Percentiles rank a stretch among this genome's conserved stretches.
phyloP scores from a whole-genome alignment of 306 rosid genomes.

The Elaeagnus macrophylla region DNA sequence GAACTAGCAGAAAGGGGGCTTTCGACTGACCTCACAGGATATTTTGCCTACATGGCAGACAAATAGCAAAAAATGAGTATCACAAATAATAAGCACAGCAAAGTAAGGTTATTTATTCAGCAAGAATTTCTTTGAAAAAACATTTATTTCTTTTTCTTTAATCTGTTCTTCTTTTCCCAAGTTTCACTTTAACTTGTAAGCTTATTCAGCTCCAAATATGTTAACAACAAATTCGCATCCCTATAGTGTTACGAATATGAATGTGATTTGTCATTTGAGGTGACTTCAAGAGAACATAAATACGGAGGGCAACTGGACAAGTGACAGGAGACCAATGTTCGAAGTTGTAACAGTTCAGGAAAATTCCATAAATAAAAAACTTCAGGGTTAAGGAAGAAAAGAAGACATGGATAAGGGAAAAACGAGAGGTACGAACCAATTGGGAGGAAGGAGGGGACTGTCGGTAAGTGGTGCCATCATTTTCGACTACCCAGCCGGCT shows the following conservation, averaged over 20 bases:
- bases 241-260: too few species aligned
- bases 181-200: too few species aligned
- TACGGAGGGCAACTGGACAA: background rate
- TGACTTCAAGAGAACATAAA: background rate
- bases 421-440: slow-evolving; percentile 13
- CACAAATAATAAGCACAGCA: background rate
- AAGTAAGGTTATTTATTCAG: background rate
- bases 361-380: background rate
- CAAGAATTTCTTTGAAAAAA: background rate
- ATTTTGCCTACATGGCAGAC: slow-evolving; percentile 49
- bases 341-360: too few species aligned
- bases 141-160: too few species aligned
- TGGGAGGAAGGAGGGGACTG: slow-evolving; percentile 48
- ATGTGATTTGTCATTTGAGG: too few species aligned
- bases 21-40: slow-evolving; percentile 68
- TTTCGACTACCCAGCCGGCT: slow-evolving; percentile 93
- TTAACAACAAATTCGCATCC: too few species aligned
- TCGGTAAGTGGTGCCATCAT: slow-evolving; percentile 83
- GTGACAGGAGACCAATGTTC: background rate
- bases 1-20: slow-evolving; percentile 67
- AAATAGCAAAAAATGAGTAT: slow-evolving; percentile 25
- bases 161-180: too few species aligned
- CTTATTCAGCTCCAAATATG: too few species aligned
- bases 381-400: background rate
- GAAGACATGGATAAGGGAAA: background rate